Percentiles rank a stretch among this genome's conserved stretches.
Evolutionary conservation across 2,329 filamentous ascomycete species (phyloP).

Genomic region (Hymenotorrendiella dingleyae): DNA sequence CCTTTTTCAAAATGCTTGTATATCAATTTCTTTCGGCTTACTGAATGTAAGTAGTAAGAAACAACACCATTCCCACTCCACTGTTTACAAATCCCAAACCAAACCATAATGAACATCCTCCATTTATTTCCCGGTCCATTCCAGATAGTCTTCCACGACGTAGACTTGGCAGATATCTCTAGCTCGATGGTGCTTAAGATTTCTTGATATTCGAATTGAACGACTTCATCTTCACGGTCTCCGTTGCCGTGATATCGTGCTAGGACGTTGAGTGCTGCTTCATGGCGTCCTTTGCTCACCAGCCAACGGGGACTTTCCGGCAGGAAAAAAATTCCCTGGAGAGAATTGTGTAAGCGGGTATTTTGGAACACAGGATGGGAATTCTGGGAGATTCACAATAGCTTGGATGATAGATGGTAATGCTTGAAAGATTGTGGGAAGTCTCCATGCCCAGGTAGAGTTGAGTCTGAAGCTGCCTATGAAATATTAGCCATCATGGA

Average conservation of each 20-base stretch:
- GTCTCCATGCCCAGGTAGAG: slow-evolving; percentile 34
- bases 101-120: slow-evolving; percentile 8
- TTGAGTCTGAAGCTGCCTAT: slow-evolving; percentile 9
- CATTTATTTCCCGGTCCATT: slow-evolving; percentile 3
- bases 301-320: slow-evolving; percentile 35
- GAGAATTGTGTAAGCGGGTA: not conserved
- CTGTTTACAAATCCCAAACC: slow-evolving; percentile 18
- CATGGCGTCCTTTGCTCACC: slow-evolving; percentile 39
- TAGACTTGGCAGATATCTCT: slow-evolving; percentile 25
- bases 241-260: slow-evolving; percentile 38
- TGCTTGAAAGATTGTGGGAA: slow-evolving; percentile 29
- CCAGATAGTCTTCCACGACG: slow-evolving; percentile 1
- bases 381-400: not conserved
- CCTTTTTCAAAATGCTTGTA: not conserved
- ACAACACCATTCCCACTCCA: slow-evolving; percentile 21
- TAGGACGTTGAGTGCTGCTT: slow-evolving; percentile 42
- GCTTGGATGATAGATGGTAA: slow-evolving; percentile 8
- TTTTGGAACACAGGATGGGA: not conserved
- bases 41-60: slow-evolving; percentile 33
- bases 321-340: slow-evolving; percentile 27
- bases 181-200: slow-evolving; percentile 36
- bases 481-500: not conserved
- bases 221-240: slow-evolving; percentile 30
- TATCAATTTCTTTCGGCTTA: not conserved
- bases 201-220: slow-evolving; percentile 34